A percentile compares a stretch with the other conserved stretches of the same genome.
These are phyloP conservation scores for Neodidymelliopsis sp. DNA, from an alignment of 2,329 filamentous ascomycete species.

Conservation along the genomic window DNA sequence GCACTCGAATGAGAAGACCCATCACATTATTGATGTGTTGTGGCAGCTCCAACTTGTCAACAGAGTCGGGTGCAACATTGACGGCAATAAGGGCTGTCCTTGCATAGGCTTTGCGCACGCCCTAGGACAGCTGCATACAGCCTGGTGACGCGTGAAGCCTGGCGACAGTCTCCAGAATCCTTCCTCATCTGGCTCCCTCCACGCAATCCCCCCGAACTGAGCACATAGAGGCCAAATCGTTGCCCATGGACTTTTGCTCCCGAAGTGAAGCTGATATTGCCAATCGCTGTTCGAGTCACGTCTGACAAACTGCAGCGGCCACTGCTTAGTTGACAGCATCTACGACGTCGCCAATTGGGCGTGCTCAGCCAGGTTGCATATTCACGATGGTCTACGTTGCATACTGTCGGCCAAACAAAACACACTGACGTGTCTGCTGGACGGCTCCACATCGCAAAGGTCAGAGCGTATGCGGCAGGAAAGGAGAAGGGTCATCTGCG, in stretches of 20 bases:
- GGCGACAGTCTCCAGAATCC: conserved; percentile 17
- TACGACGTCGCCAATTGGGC: conserved; percentile 5
- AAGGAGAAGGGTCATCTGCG: conserved; percentile 28
- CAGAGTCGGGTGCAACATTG: conserved; percentile 42
- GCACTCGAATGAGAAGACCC: conserved; percentile 16
- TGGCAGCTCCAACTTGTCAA: conserved; percentile 28
- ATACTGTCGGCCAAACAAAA: conserved; percentile 17
- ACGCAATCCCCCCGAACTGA: conserved; percentile 16
- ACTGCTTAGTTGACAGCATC: conserved; percentile 1
- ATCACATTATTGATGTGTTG: conserved; percentile 24
- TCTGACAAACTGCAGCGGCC: neutral
- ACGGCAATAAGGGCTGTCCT: conserved; percentile 31
- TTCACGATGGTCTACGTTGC: conserved; percentile 14
- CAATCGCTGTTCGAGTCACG: conserved; percentile 1
- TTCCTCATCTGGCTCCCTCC: conserved; percentile 6
- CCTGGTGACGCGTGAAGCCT: conserved; percentile 26
- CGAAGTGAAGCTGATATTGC: neutral
- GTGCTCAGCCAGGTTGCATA: conserved; percentile 9
- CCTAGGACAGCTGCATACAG: conserved; percentile 19
- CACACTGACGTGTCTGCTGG: conserved; percentile 17
- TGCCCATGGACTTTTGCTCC: neutral
- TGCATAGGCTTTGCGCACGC: conserved; percentile 30
- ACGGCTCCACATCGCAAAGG: conserved; percentile 21
- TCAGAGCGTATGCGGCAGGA: conserved; percentile 18
- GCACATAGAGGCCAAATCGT: conserved; percentile 10